Evolutionary conservation across 1,139 yeast species (phyloP).

Genomic region (Kazachstania sp.): DNA sequence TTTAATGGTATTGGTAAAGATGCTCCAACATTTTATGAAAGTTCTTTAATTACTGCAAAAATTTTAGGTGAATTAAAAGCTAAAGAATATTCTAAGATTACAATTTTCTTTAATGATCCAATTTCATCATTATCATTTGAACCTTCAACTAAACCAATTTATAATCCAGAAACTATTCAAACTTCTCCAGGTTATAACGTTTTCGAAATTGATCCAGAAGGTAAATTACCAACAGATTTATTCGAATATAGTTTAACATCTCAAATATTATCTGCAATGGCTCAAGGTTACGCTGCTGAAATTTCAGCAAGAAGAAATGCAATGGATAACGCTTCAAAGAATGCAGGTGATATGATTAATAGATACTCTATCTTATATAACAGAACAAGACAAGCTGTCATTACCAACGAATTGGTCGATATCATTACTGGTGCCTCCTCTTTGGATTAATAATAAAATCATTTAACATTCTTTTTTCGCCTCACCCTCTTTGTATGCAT

Average conservation of each 20-base stretch:
- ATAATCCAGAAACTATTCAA: slow-evolving; percentile 63
- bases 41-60: slow-evolving; percentile 81
- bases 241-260: slow-evolving; percentile 87
- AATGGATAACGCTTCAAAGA: slow-evolving; percentile 99
- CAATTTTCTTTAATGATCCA: slow-evolving; percentile 81
- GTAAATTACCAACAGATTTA: slow-evolving; percentile 48
- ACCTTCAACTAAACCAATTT: slow-evolving; percentile 65
- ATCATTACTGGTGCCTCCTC: slow-evolving; percentile 99
- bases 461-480: not conserved
- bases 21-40: slow-evolving; percentile 89
- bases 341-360: slow-evolving; percentile 98
- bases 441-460: slow-evolving; percentile 55
- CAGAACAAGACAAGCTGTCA: slow-evolving; percentile 99
- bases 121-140: slow-evolving; percentile 83
- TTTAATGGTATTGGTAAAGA: slow-evolving; percentile 92
- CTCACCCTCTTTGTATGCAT: not conserved
- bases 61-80: slow-evolving; percentile 46
- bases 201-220: slow-evolving; percentile 80
- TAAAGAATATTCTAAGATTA: slow-evolving; percentile 59
- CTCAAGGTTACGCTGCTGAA: slow-evolving; percentile 98
- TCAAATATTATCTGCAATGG: slow-evolving; percentile 83
- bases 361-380: slow-evolving; percentile 93
- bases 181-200: slow-evolving; percentile 79
- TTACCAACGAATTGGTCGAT: slow-evolving; percentile 98
- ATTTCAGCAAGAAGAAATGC: slow-evolving; percentile 98